Conservation (phyloP, 1,284 basidiomycete genomes). For the Apiotrichum laibachii region DNA sequence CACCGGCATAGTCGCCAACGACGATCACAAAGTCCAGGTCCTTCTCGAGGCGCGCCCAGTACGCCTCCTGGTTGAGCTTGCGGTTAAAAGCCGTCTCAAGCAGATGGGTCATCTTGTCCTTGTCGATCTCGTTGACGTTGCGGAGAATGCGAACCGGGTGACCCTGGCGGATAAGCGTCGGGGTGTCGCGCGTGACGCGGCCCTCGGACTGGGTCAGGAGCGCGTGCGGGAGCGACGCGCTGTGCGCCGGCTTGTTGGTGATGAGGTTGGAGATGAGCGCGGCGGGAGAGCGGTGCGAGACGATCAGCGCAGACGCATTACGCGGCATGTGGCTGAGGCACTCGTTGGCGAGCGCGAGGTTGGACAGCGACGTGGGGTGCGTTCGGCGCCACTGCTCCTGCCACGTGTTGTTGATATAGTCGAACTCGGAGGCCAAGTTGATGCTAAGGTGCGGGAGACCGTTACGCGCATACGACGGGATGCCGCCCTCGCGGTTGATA, state of each 20-base stretch:
- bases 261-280: constrained; percentile 96
- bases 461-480: constrained; percentile 92
- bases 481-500: constrained; percentile 94
- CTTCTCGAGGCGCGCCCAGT: constrained; percentile 72
- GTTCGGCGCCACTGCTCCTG: constrained; percentile 69
- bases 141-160: constrained; percentile 79
- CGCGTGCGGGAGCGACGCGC: constrained; percentile 89
- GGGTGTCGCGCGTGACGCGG: constrained; percentile 82
- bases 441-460: constrained; percentile 94
- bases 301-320: constrained; percentile 89
- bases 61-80: constrained; percentile 68
- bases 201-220: constrained; percentile 75
- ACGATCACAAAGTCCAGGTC: constrained; percentile 90
- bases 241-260: constrained; percentile 96
- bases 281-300: constrained; percentile 93
- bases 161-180: constrained; percentile 87
- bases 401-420: constrained; percentile 84
- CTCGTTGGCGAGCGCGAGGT: constrained; percentile 79
- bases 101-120: constrained; percentile 68
- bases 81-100: constrained; percentile 84
- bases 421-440: constrained; percentile 85
- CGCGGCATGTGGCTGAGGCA: constrained; percentile 93
- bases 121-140: constrained; percentile 64
- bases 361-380: constrained; percentile 82
- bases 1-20: constrained; percentile 93